These are phyloP conservation scores for Entomortierella parvispora DNA, from an alignment of 192 early-diverging fungal genomes.

Conservation along the genomic window DNA sequence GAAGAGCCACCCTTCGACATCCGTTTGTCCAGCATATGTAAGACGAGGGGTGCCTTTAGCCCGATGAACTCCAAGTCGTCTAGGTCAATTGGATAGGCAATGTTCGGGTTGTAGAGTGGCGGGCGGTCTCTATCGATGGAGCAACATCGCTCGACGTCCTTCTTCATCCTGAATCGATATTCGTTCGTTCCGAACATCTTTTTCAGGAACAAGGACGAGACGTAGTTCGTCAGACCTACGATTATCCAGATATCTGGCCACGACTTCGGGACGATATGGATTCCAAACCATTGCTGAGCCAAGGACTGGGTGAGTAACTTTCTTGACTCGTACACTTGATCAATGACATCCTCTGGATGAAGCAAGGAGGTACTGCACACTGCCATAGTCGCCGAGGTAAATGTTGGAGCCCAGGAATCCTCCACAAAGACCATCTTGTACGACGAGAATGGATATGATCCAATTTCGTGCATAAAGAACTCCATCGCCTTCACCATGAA, in stretches of 20 bases:
- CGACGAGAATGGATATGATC: constrained; percentile 85
- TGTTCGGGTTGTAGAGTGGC: constrained; percentile 79
- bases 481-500: constrained; percentile 71
- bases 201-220: constrained; percentile 78
- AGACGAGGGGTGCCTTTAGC: constrained; percentile 87
- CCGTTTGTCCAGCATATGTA: constrained; percentile 92
- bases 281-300: constrained; percentile 96
- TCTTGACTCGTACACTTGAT: constrained; percentile 88
- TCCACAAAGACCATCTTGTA: constrained; percentile 93
- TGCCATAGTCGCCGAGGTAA: constrained; percentile 84
- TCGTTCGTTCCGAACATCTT: constrained; percentile 91
- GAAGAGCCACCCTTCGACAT: constrained; percentile 81
- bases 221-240: constrained; percentile 80
- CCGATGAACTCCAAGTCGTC: constrained; percentile 80
- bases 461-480: constrained; percentile 89
- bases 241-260: constrained; percentile 94
- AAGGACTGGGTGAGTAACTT: constrained; percentile 73
- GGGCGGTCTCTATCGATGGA: constrained; percentile 88
- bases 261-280: constrained; percentile 74
- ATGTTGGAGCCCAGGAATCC: constrained; percentile 71
- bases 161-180: constrained; percentile 82
- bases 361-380: constrained; percentile 77
- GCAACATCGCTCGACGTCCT: constrained; percentile 87
- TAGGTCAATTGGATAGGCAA: constrained; percentile 59
- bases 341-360: constrained; percentile 79